Evolutionary conservation across 2,329 filamentous ascomycete genomes (phyloP).

Genomic region (Colletotrichum truncatum): DNA sequence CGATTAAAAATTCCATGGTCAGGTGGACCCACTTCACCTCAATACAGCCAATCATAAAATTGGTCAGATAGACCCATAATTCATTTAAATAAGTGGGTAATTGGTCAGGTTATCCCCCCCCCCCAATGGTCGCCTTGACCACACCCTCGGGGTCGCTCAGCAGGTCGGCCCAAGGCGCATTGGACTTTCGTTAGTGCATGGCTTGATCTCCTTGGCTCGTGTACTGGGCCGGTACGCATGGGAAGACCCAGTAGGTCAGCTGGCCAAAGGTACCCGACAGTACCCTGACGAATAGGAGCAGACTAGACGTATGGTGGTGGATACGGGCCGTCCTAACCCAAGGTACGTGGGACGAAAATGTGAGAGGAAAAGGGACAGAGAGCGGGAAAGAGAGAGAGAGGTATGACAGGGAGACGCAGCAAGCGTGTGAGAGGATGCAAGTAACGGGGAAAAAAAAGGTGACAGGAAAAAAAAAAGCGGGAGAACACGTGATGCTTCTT

Average conservation of each 20-base stretch:
- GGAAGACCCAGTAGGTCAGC: conserved; percentile 19
- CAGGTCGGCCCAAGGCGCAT: conserved; percentile 9
- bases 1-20: too few species aligned
- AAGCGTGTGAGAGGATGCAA: too few species aligned
- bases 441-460: too few species aligned
- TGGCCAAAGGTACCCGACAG: conserved; percentile 12
- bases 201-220: conserved; percentile 12
- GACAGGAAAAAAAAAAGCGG: too few species aligned
- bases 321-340: conserved; percentile 15
- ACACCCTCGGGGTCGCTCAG: too few species aligned
- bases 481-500: not conserved
- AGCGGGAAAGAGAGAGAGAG: not conserved
- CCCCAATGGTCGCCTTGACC: too few species aligned
- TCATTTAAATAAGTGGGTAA: too few species aligned
- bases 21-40: too few species aligned
- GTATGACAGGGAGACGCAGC: too few species aligned
- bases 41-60: too few species aligned
- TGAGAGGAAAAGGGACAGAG: not conserved
- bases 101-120: too few species aligned
- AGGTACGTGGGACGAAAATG: conserved; percentile 13
- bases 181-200: conserved; percentile 11
- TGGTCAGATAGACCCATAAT: too few species aligned
- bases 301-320: not conserved
- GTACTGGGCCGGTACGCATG: conserved; percentile 17
- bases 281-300: conserved; percentile 9